Conservation (phyloP, 2,329 filamentous ascomycete genomes). For the Colletotrichum sp. region DNA sequence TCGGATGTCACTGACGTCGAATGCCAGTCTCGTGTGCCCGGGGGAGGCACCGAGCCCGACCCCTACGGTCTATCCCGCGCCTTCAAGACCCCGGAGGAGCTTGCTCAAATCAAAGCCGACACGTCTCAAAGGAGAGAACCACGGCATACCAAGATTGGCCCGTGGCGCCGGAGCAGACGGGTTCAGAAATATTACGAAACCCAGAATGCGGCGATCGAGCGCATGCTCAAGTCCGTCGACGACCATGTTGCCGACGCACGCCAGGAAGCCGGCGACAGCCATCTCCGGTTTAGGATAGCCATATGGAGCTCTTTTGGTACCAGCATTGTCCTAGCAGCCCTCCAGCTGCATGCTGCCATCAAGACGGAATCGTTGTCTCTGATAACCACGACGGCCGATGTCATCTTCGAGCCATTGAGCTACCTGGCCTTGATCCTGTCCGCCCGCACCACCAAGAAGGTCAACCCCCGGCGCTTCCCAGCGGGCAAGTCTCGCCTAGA, state of each 20-base stretch:
- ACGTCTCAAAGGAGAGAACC: conserved; percentile 74
- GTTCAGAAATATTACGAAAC: conserved; percentile 86
- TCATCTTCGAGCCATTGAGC: conserved; percentile 89
- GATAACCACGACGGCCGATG: conserved; percentile 99
- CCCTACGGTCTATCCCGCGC: conserved; percentile 80
- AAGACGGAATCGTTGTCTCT: conserved; percentile 88
- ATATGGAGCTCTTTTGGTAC: conserved; percentile 75
- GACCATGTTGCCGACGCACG: conserved; percentile 84
- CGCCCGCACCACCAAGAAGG: conserved; percentile 83
- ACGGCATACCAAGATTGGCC: conserved; percentile 17
- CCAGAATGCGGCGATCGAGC: conserved; percentile 93
- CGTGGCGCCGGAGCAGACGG: conserved; percentile 51
- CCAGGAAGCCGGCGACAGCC: conserved; percentile 81
- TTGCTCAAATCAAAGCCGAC: conserved; percentile 80
- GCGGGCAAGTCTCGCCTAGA: conserved; percentile 93
- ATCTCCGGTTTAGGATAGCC: conserved; percentile 74
- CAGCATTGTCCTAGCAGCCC: conserved; percentile 76
- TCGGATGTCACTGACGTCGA: conserved; percentile 51
- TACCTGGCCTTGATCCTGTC: conserved; percentile 87
- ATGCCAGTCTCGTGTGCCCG: conserved; percentile 58
- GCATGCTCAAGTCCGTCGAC: conserved; percentile 89
- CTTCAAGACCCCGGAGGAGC: conserved; percentile 79
- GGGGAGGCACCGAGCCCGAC: conserved; percentile 66
- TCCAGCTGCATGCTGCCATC: conserved; percentile 89
- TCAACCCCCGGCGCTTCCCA: conserved; percentile 86